Evolutionary conservation across 2,329 filamentous ascomycete species (phyloP).

Genomic region (Aureobasidium musti): DNA sequence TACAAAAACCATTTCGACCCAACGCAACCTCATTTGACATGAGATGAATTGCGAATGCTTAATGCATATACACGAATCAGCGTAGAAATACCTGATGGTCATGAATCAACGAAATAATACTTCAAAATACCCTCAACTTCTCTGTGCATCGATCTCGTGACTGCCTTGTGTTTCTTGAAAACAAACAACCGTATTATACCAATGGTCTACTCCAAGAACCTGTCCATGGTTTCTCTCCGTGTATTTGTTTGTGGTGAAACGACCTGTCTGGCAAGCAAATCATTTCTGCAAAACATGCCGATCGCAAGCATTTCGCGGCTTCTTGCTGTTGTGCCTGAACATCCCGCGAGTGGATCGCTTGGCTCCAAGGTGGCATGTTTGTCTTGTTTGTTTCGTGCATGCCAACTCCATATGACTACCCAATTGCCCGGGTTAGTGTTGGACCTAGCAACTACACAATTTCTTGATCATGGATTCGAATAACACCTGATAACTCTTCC

Average conservation of each 20-base stretch:
- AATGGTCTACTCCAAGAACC: no score
- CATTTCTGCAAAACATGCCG: background rate
- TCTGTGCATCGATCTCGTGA: background rate
- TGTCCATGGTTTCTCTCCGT: background rate
- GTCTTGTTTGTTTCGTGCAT: slow-evolving; percentile 20
- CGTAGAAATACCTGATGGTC: slow-evolving; percentile 30
- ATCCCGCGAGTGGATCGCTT: background rate
- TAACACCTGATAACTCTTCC: background rate
- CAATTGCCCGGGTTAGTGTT: background rate
- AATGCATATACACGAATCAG: slow-evolving; percentile 28
- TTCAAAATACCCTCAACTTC: background rate
- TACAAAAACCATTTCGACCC: slow-evolving; percentile 24
- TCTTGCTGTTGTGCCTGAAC: slow-evolving; percentile 14
- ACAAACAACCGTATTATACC: background rate
- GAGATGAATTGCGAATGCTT: slow-evolving; percentile 17
- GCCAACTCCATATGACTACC: slow-evolving; percentile 21
- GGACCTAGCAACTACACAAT: background rate
- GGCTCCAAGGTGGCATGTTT: slow-evolving; percentile 23
- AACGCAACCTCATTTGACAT: slow-evolving; percentile 23
- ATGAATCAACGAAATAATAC: slow-evolving; percentile 28
- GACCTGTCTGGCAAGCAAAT: no score
- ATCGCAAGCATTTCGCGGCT: slow-evolving; percentile 9
- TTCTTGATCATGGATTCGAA: background rate
- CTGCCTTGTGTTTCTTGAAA: background rate
- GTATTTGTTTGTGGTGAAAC: background rate